A percentile compares a stretch with the other conserved stretches of the same genome.
Conservation (phyloP, 768 basidiomycete genomes). For the Russula foetens region DNA sequence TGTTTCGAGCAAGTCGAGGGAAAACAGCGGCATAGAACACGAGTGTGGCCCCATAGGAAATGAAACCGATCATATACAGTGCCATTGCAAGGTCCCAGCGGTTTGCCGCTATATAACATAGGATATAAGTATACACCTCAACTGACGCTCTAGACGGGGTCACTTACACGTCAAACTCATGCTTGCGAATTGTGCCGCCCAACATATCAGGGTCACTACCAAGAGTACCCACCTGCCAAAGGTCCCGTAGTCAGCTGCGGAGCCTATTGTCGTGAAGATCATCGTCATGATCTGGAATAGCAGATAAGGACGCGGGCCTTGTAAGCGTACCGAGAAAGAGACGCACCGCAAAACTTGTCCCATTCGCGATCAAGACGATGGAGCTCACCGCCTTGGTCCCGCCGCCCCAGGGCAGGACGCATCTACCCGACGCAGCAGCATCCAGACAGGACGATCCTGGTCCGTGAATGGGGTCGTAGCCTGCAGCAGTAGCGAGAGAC, state of each 20-base stretch:
- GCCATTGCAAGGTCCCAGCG: conserved; percentile 74
- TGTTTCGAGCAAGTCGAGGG: conserved; percentile 76
- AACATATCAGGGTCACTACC: conserved; percentile 61
- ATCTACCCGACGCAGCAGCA: conserved; percentile 54
- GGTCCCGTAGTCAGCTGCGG: conserved; percentile 63
- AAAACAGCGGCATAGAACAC: conserved; percentile 77
- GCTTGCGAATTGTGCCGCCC: conserved; percentile 73
- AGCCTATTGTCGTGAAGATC: conserved; percentile 69
- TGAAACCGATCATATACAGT: conserved; percentile 71
- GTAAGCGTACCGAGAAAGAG: background rate
- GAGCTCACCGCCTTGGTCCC: conserved; percentile 71
- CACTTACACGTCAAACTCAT: conserved; percentile 61
- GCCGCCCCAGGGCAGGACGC: conserved; percentile 69
- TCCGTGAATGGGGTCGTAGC: conserved; percentile 62
- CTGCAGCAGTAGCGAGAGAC: conserved; percentile 59
- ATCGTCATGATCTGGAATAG: conserved; percentile 56
- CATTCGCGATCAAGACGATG: conserved; percentile 69
- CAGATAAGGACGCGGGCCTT: background rate
- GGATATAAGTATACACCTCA: background rate
- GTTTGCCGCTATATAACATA: conserved; percentile 38
- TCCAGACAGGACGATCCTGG: conserved; percentile 61
- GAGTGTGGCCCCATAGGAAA: conserved; percentile 71
- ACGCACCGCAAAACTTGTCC: conserved; percentile 63
- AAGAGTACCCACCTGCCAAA: conserved; percentile 79
- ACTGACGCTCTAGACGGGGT: background rate